phyloP scores from a whole-genome alignment of 1,284 basidiomycete genomes.

The Austropuccinia psidii region DNA sequence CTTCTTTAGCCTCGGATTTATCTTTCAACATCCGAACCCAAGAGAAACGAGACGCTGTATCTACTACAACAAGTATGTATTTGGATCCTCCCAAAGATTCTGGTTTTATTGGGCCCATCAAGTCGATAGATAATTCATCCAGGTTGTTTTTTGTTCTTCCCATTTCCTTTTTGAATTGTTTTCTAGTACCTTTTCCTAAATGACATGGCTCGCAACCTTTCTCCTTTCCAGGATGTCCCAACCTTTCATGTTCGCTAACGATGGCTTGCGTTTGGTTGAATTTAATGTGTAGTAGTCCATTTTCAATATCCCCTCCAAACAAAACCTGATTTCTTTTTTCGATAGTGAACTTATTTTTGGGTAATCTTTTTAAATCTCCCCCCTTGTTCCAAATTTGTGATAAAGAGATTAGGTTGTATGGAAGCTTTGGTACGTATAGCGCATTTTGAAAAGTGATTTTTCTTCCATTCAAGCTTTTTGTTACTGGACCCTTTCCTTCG shows the following conservation, averaged over 20 bases:
- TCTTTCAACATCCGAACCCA: constrained; percentile 6
- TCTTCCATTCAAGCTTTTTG: not conserved
- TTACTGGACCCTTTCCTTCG: constrained; percentile 7
- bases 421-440: constrained; percentile 8
- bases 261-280: no score
- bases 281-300: not conserved
- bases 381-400: constrained; percentile 2
- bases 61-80: constrained; percentile 14
- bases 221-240: constrained; percentile 12
- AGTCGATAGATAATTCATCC: constrained; percentile 18
- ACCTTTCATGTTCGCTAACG: constrained; percentile 1
- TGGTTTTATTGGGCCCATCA: constrained; percentile 21
- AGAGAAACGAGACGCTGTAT: constrained; percentile 3
- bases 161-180: not conserved
- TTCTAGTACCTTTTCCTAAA: constrained; percentile 10
- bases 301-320: constrained; percentile 3
- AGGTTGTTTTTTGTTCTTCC: not conserved
- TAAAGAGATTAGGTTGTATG: constrained; percentile 12
- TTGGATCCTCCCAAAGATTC: constrained; percentile 17
- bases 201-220: constrained; percentile 1
- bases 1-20: not conserved
- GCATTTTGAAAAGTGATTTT: not conserved
- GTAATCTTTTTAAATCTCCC: not conserved
- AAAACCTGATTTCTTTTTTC: not conserved
- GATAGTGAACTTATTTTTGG: not conserved